Evolutionary conservation across 2,329 filamentous ascomycete genomes (phyloP).

Genomic region (Fusarium stilboides): DNA sequence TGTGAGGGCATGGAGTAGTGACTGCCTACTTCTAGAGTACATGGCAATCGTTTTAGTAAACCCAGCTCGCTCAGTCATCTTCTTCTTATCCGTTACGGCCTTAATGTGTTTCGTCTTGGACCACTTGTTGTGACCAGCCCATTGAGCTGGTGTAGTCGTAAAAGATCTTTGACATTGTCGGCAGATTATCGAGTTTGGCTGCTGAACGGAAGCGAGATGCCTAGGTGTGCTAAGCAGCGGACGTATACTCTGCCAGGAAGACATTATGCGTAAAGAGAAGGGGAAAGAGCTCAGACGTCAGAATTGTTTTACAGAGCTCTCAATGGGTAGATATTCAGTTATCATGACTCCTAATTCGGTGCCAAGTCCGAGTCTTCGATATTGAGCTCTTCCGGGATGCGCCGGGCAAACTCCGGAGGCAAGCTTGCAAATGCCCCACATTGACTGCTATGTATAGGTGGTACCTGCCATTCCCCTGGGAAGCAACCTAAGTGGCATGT

Average conservation of each 20-base stretch:
- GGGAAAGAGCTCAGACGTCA: neutral
- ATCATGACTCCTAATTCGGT: conserved; percentile 2
- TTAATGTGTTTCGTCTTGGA: conserved; percentile 97
- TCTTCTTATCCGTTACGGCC: conserved; percentile 85
- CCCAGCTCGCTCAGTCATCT: conserved; percentile 77
- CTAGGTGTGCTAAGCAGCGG: conserved; percentile 32
- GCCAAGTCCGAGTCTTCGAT: conserved; percentile 5
- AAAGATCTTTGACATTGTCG: conserved; percentile 66
- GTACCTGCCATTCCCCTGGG: conserved; percentile 32
- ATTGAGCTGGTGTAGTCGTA: conserved; percentile 59
- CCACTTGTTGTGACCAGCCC: conserved; percentile 91
- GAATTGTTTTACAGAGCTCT: neutral
- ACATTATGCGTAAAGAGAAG: conserved; percentile 30
- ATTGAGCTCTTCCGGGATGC: conserved; percentile 32
- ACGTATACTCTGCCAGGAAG: conserved; percentile 28
- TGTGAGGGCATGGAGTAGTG: neutral
- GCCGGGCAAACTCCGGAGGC: conserved; percentile 52
- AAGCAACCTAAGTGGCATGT: conserved; percentile 43
- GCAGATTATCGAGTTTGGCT: conserved; percentile 56
- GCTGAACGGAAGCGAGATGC: conserved; percentile 18
- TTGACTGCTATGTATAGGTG: conserved; percentile 23
- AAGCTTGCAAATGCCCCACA: conserved; percentile 30
- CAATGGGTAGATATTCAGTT: conserved; percentile 5
- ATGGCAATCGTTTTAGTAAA: conserved; percentile 82
- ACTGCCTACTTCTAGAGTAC: conserved; percentile 77